Conservation (phyloP, 169 alveolate species). For the Cystoisospora suis region DNA sequence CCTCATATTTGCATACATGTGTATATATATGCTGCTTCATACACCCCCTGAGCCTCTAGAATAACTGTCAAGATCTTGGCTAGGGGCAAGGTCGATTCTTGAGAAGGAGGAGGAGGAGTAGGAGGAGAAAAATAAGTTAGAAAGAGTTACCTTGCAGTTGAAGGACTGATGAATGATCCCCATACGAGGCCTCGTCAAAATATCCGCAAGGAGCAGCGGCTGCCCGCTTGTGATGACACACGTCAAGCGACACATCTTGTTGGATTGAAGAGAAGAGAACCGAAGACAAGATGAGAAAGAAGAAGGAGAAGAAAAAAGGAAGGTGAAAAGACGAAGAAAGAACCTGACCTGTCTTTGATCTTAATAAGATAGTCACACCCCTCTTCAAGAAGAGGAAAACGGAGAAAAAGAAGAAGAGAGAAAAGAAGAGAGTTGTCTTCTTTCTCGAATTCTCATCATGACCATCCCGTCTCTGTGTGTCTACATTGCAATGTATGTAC, state of each 20-base stretch:
- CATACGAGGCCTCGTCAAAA: conserved; percentile 62
- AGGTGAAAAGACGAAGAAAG: background rate
- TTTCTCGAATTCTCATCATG: too few relatives aligned
- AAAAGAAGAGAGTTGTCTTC: too few relatives aligned
- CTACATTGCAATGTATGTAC: too few relatives aligned
- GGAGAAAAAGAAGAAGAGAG: background rate
- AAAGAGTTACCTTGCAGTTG: conserved; percentile 59
- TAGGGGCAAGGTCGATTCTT: background rate
- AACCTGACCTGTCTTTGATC: too few relatives aligned
- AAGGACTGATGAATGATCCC: conserved; percentile 65
- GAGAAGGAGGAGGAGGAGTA: background rate
- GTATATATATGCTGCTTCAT: background rate
- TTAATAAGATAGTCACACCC: too few relatives aligned
- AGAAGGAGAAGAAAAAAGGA: background rate
- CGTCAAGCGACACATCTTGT: conserved; percentile 64
- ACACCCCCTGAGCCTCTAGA: background rate
- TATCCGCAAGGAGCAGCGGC: conserved; percentile 67
- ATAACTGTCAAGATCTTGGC: background rate
- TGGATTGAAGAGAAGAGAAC: background rate
- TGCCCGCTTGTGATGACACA: conserved; percentile 62
- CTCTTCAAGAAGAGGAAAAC: background rate
- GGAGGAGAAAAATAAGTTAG: background rate
- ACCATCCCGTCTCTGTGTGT: too few relatives aligned
- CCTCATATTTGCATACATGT: background rate
- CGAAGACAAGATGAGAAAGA: background rate